A percentile compares a stretch with the other conserved stretches of the same genome.
Conservation (phyloP, 2,329 filamentous ascomycete genomes). For the Colletotrichum shisoi region DNA sequence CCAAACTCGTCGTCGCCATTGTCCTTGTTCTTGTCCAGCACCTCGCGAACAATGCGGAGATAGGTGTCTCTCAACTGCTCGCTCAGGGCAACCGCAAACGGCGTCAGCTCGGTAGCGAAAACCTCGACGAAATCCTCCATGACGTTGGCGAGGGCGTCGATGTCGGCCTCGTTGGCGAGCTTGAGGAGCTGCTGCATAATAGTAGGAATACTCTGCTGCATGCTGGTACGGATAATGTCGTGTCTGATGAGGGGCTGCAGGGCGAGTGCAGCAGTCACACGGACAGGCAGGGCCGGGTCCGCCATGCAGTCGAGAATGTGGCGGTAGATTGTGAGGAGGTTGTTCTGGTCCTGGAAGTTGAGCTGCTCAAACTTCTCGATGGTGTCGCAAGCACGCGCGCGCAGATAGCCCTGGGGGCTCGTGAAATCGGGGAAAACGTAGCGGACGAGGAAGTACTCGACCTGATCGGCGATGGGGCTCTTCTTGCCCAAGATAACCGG, state of each 20-base stretch:
- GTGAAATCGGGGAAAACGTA: conserved; percentile 99
- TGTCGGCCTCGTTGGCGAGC: conserved; percentile 95
- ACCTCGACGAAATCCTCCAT: conserved; percentile 99
- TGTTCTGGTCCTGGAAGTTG: conserved; percentile 95
- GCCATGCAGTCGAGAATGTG: conserved; percentile 98
- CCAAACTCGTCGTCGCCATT: conserved; percentile 81
- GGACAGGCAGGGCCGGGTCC: conserved; percentile 88
- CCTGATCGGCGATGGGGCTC: conserved; percentile 95
- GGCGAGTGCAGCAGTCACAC: conserved; percentile 91
- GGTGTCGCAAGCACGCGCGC: conserved; percentile 94
- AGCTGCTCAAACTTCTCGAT: conserved; percentile 98
- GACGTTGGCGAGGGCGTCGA: conserved; percentile 95
- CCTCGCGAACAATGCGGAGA: conserved; percentile 87
- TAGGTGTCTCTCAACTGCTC: conserved; percentile 97
- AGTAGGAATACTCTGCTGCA: conserved; percentile 97
- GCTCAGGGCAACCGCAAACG: conserved; percentile 93
- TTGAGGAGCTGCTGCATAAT: conserved; percentile 99
- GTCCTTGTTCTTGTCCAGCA: conserved; percentile 82
- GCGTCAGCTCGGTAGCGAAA: conserved; percentile 94
- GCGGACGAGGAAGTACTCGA: conserved; percentile 97
- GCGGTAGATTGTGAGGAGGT: conserved; percentile 93
- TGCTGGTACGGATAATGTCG: conserved; percentile 89
- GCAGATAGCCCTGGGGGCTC: conserved; percentile 88
- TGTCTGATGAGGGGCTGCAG: conserved; percentile 95
- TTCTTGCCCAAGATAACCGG: conserved; percentile 97